Conservation (phyloP, 2,329 filamentous ascomycete species). For the Thermoascus crustaceus region DNA sequence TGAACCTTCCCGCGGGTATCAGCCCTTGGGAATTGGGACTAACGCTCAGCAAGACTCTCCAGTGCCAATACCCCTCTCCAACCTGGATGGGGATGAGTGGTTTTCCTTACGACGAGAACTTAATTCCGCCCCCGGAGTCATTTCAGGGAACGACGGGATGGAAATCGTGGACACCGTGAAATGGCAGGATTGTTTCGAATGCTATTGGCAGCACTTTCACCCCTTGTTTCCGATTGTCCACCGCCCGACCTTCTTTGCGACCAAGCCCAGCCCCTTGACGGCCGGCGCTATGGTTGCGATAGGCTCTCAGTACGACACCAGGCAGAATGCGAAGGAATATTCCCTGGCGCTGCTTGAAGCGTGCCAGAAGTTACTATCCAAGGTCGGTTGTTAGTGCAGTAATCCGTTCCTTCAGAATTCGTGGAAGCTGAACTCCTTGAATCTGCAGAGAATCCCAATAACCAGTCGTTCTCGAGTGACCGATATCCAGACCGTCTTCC, state of each 20-base stretch:
- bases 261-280: constrained; percentile 23
- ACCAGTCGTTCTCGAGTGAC: constrained; percentile 25
- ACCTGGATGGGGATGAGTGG: constrained; percentile 32
- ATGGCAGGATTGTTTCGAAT: constrained; percentile 26
- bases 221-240: constrained; percentile 29
- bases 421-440: background rate
- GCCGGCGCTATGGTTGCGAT: constrained; percentile 28
- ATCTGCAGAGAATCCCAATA: constrained; percentile 20
- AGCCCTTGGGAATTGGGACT: constrained; percentile 5
- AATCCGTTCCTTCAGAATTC: too few species aligned
- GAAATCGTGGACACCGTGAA: constrained; percentile 28
- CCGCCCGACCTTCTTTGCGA: constrained; percentile 23
- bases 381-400: too few species aligned
- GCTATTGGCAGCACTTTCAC: constrained; percentile 29
- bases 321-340: constrained; percentile 26
- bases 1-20: constrained; percentile 14
- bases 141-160: constrained; percentile 25
- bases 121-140: constrained; percentile 25
- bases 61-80: constrained; percentile 32
- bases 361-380: constrained; percentile 23
- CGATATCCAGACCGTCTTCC: constrained; percentile 29
- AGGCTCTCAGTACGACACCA: constrained; percentile 27
- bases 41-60: constrained; percentile 21
- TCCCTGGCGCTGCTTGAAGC: constrained; percentile 25
- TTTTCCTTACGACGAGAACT: constrained; percentile 30